Evolutionary conservation across 139 green algal species (phyloP).

Genomic region (Helicosporidium sp.): DNA sequence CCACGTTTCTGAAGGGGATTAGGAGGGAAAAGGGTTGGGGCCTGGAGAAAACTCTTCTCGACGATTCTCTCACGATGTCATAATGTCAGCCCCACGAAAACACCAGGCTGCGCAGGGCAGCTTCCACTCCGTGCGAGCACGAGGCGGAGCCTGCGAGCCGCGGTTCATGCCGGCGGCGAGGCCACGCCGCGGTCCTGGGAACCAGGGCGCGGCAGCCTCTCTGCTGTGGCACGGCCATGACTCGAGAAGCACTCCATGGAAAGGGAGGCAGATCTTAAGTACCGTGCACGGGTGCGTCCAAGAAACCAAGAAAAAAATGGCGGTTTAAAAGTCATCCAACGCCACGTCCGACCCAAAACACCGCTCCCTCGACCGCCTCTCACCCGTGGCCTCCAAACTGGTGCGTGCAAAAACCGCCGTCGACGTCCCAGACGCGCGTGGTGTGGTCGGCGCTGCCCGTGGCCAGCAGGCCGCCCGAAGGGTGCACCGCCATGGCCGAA

Average conservation of each 20-base stretch:
- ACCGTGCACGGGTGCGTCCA: no score
- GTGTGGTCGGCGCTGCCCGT: slow-evolving; percentile 48
- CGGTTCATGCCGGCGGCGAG: no score
- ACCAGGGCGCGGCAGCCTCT: not conserved
- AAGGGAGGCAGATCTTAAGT: slow-evolving; percentile 8
- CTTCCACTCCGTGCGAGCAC: no score
- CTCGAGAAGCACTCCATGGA: slow-evolving; percentile 7
- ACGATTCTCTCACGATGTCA: no score
- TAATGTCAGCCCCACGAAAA: slow-evolving; percentile 2
- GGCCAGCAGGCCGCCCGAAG: slow-evolving; percentile 53
- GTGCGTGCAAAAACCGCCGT: slow-evolving; percentile 74
- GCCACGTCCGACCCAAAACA: not conserved
- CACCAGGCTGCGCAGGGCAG: no score
- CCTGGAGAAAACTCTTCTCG: no score
- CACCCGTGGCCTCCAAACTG: slow-evolving; percentile 61
- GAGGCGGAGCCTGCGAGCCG: no score
- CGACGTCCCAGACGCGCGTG: slow-evolving; percentile 54
- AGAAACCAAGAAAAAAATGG: slow-evolving; percentile 3
- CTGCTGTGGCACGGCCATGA: slow-evolving; percentile 5
- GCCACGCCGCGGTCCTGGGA: not conserved
- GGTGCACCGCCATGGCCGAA: slow-evolving; percentile 52
- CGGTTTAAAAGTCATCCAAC: not conserved
- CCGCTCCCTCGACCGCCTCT: no score
- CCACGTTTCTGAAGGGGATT: slow-evolving; percentile 27
- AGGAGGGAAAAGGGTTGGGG: no score